Evolutionary conservation across 176 grass and related monocot genomes (phyloP).

Genomic region (Eleusine coracana): DNA sequence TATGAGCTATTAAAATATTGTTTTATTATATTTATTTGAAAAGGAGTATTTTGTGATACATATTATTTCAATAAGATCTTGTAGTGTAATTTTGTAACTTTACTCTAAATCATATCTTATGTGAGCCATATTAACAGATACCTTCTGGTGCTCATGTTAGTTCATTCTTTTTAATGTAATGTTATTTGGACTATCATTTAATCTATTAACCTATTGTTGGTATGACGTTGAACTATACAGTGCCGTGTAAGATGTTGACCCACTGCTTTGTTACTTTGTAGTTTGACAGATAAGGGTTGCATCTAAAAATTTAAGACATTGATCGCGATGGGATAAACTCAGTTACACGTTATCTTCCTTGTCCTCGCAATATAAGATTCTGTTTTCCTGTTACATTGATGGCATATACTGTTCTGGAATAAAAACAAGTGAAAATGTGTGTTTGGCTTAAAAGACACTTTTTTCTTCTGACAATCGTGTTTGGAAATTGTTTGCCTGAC

Average conservation of each 20-base stretch:
- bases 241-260: slow-evolving; percentile 19
- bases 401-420: not conserved
- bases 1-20: too few relatives aligned
- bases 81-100: too few relatives aligned
- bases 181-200: not conserved
- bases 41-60: too few relatives aligned
- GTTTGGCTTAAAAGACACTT: too few relatives aligned
- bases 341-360: slow-evolving; percentile 14
- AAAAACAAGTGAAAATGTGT: not conserved
- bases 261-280: slow-evolving; percentile 34
- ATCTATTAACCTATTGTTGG: slow-evolving; percentile 8
- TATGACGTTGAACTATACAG: not conserved
- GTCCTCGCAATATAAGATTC: not conserved
- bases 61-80: too few relatives aligned
- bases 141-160: not conserved
- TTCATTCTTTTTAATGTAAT: not conserved
- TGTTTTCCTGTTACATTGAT: slow-evolving; percentile 26
- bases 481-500: not conserved
- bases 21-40: too few relatives aligned
- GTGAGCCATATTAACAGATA: too few relatives aligned
- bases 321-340: slow-evolving; percentile 23
- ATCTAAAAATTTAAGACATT: slow-evolving; percentile 16
- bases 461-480: not conserved
- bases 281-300: slow-evolving; percentile 34
- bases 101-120: too few relatives aligned